These are phyloP conservation scores for Capsicum baccatum DNA, from an alignment of 257 asterid species.

Conservation along the genomic window DNA sequence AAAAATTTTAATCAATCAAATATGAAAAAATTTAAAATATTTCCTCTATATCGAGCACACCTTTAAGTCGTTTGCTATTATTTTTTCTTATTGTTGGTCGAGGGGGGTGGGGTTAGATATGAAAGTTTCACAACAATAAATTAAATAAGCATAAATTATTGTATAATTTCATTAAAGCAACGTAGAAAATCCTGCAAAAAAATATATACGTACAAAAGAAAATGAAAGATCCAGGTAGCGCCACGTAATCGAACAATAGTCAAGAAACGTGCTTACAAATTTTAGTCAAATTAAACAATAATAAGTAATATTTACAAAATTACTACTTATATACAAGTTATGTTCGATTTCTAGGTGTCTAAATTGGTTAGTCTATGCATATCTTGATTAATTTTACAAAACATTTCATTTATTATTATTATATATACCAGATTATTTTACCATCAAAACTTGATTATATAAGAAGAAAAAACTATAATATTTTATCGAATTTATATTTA, in stretches of 20 bases:
- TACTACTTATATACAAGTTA: not conserved
- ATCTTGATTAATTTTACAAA: no score
- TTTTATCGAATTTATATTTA: no score
- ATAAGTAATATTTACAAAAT: not conserved
- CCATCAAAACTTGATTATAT: no score
- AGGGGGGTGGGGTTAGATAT: not conserved
- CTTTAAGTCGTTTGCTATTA: not conserved
- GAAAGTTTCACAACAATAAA: not conserved
- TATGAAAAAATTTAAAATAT: not conserved
- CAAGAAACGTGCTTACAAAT: not conserved
- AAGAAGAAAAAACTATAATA: no score
- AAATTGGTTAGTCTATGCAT: no score
- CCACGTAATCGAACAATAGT: not conserved
- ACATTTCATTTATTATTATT: no score
- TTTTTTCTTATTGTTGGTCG: not conserved
- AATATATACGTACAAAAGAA: not conserved
- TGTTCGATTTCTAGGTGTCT: not conserved
- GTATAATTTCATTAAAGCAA: not conserved
- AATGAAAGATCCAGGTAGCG: not conserved
- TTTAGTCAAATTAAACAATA: conserved; percentile 24
- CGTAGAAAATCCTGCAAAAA: not conserved
- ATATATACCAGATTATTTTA: no score
- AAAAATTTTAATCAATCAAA: not conserved
- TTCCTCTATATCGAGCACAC: not conserved
- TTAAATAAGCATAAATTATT: not conserved